Evolutionary conservation across 768 basidiomycete species (phyloP).

Genomic region (Naganishia vaughanmartiniae): DNA sequence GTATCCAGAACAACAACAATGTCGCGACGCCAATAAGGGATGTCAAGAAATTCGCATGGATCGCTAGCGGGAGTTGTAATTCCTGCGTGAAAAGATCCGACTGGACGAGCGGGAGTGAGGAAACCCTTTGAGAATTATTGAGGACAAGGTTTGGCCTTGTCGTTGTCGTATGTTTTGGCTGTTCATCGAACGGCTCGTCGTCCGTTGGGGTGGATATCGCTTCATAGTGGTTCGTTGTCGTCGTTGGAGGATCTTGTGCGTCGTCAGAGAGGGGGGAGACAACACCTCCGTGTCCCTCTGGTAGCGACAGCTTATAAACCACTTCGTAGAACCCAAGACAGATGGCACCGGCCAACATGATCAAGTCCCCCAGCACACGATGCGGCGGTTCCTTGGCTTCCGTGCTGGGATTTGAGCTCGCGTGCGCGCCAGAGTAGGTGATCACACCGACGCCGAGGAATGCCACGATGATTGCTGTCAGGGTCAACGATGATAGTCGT

Average conservation of each 20-base stretch:
- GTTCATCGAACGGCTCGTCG: background rate
- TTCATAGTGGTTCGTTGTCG: conserved; percentile 6
- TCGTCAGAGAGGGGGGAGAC: background rate
- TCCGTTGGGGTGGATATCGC: conserved; percentile 12
- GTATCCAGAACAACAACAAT: conserved; percentile 70
- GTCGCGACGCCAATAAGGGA: conserved; percentile 77
- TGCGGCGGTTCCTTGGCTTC: conserved; percentile 27
- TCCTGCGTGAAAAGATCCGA: background rate
- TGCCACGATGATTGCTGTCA: conserved; percentile 74
- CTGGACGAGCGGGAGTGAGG: conserved; percentile 15
- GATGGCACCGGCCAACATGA: conserved; percentile 50
- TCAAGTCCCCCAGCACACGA: conserved; percentile 43
- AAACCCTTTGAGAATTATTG: background rate
- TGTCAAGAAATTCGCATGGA: conserved; percentile 79
- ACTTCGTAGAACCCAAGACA: conserved; percentile 51
- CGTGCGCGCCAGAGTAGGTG: conserved; percentile 62
- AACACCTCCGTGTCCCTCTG: conserved; percentile 45
- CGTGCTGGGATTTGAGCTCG: conserved; percentile 47
- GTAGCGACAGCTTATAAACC: conserved; percentile 49
- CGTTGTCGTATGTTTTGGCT: background rate
- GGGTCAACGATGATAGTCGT: conserved; percentile 68
- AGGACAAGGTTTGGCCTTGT: background rate
- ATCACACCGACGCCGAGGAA: conserved; percentile 76
- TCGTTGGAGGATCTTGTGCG: background rate
- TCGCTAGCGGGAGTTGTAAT: conserved; percentile 66